Evolutionary conservation across 441 rosid species (phyloP).

Genomic region (Geranium incanum): DNA sequence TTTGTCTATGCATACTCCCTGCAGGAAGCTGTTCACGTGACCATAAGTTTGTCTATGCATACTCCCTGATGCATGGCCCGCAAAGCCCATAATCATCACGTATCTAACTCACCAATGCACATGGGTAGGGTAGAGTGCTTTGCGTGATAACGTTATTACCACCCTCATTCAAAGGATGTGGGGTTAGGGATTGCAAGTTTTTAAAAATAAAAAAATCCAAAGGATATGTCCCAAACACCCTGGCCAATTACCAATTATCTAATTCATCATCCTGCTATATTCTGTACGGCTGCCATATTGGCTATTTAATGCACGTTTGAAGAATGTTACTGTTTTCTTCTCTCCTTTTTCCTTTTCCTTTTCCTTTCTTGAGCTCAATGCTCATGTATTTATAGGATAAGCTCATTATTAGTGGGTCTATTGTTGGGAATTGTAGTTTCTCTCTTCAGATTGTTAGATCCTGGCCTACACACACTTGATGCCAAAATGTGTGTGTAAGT

Average conservation of each 20-base stretch:
- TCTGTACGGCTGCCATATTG: background rate
- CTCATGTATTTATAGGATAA: background rate
- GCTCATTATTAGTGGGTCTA: background rate
- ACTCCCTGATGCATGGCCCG: background rate
- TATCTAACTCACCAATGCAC: background rate
- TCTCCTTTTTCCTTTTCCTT: background rate
- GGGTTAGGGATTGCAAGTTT: background rate
- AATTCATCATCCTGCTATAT: background rate
- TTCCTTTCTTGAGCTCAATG: background rate
- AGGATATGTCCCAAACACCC: background rate
- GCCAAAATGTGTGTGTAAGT: background rate
- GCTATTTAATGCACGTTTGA: background rate
- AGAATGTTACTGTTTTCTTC: background rate
- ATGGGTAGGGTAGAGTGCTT: background rate
- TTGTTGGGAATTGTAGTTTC: background rate
- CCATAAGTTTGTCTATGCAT: background rate
- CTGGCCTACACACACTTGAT: background rate
- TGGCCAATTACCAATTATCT: background rate
- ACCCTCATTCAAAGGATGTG: too few relatives aligned
- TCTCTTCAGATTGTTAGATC: background rate
- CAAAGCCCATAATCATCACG: background rate
- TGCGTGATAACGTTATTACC: too few relatives aligned
- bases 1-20: background rate
- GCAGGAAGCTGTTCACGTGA: background rate
- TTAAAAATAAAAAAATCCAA: background rate